phyloP scores from a whole-genome alignment of 192 early-diverging fungal species.

The Backusella luteola region DNA sequence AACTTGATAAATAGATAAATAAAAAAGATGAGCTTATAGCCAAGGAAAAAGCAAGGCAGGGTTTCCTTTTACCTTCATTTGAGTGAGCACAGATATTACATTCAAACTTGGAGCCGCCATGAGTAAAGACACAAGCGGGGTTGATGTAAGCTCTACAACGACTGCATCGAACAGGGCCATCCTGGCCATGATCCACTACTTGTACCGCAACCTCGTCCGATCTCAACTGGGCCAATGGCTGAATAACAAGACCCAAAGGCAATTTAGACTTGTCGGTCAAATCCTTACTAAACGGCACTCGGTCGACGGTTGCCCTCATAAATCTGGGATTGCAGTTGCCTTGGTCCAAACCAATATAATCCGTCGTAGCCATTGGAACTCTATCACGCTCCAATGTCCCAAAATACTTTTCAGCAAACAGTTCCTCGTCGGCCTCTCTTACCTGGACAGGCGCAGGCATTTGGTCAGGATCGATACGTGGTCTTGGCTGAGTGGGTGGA shows the following conservation, averaged over 20 bases:
- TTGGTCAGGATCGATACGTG: conserved; percentile 92
- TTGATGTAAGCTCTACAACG: conserved; percentile 97
- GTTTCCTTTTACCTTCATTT: conserved; percentile 62
- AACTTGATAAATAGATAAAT: conserved; percentile 39
- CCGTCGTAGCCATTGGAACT: conserved; percentile 80
- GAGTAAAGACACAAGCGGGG: conserved; percentile 80
- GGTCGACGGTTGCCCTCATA: conserved; percentile 87
- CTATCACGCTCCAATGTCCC: conserved; percentile 65
- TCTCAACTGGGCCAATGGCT: conserved; percentile 87
- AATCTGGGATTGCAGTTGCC: conserved; percentile 91
- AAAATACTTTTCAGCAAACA: conserved; percentile 69
- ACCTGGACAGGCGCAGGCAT: conserved; percentile 91
- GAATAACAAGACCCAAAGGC: conserved; percentile 86
- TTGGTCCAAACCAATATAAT: conserved; percentile 86
- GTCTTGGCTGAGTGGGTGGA: conserved; percentile 37
- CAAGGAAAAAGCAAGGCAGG: not conserved
- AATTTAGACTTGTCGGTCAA: conserved; percentile 74
- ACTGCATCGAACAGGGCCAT: conserved; percentile 86
- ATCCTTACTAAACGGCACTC: conserved; percentile 84
- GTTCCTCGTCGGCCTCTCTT: conserved; percentile 77
- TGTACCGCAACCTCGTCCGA: conserved; percentile 86
- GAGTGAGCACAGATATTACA: conserved; percentile 92
- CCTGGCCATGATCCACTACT: conserved; percentile 85
- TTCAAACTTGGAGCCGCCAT: conserved; percentile 88
- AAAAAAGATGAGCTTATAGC: not conserved